A percentile compares a stretch with the other conserved stretches of the same genome.
Evolutionary conservation across 2,329 filamentous ascomycete species (phyloP).

Genomic region (Trichoderma harzianum): DNA sequence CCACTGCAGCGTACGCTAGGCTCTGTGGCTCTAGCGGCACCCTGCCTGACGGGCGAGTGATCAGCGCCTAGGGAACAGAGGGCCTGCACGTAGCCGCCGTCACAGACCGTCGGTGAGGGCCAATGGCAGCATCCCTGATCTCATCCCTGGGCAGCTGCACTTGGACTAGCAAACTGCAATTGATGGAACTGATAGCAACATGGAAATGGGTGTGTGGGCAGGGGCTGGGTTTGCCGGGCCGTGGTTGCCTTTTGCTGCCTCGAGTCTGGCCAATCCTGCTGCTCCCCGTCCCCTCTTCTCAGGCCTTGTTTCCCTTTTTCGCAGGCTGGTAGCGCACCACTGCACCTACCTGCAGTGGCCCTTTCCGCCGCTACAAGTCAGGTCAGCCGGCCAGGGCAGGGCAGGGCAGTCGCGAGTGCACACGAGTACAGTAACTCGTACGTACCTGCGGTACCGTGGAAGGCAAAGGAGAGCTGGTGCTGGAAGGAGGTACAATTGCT

Average conservation of each 20-base stretch:
- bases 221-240: conserved; percentile 1
- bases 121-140: not conserved
- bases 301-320: not conserved
- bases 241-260: not conserved
- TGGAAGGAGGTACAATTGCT: not conserved
- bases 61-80: conserved; percentile 17
- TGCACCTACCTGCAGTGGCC: not conserved
- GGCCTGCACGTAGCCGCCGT: conserved; percentile 24
- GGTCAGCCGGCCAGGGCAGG: conserved; percentile 7
- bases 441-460: not conserved
- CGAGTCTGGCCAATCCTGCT: not conserved
- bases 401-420: not conserved
- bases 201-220: conserved; percentile 9
- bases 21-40: conserved; percentile 6
- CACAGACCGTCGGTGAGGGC: conserved; percentile 25
- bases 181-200: not conserved
- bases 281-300: conserved; percentile 4
- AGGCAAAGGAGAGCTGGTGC: not conserved
- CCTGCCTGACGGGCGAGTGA: conserved; percentile 20
- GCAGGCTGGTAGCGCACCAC: not conserved
- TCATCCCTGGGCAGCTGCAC: conserved; percentile 11
- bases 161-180: not conserved
- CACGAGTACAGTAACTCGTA: not conserved
- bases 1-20: conserved; percentile 2
- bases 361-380: not conserved